Percentiles rank a stretch among this genome's conserved stretches.
phyloP scores from a whole-genome alignment of 495 filamentous ascomycete species.

The Pseudomonodictys pantanalensis region DNA sequence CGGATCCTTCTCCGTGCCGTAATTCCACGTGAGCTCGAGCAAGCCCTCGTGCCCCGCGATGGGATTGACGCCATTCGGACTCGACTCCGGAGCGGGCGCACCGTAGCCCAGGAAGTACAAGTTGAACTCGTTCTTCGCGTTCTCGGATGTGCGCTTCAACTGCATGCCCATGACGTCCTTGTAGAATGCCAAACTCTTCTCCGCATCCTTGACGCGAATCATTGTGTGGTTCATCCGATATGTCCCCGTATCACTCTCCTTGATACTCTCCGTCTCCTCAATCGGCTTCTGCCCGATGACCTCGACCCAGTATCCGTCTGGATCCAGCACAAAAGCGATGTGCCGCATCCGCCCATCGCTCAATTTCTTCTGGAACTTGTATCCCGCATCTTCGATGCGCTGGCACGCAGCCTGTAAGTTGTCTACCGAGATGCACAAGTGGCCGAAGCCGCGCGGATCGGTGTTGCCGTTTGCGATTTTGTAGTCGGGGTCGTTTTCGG shows the following conservation, averaged over 20 bases:
- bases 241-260: conserved; percentile 50
- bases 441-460: conserved; percentile 86
- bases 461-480: conserved; percentile 84
- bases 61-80: conserved; percentile 51
- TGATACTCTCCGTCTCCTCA: conserved; percentile 52
- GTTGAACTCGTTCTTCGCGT: conserved; percentile 70
- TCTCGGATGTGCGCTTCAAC: conserved; percentile 69
- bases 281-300: conserved; percentile 45
- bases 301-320: conserved; percentile 79
- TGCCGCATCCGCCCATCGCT: conserved; percentile 81
- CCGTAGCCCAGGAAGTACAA: conserved; percentile 90
- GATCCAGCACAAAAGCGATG: conserved; percentile 91
- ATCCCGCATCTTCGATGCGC: conserved; percentile 82
- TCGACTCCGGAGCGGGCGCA: conserved; percentile 50
- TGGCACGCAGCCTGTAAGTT: conserved; percentile 86
- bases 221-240: conserved; percentile 81
- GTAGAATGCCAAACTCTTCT: conserved; percentile 85
- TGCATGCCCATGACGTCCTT: conserved; percentile 86
- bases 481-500: conserved; percentile 80
- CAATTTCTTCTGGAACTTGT: conserved; percentile 91
- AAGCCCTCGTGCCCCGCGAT: conserved; percentile 73
- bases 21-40: conserved; percentile 93
- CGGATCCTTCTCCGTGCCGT: conserved; percentile 88
- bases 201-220: conserved; percentile 88
- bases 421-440: conserved; percentile 83